Base-by-base conservation (phyloP, 2,329 filamentous ascomycete species). In the Stachybotrys chlorohalonatus region DNA sequence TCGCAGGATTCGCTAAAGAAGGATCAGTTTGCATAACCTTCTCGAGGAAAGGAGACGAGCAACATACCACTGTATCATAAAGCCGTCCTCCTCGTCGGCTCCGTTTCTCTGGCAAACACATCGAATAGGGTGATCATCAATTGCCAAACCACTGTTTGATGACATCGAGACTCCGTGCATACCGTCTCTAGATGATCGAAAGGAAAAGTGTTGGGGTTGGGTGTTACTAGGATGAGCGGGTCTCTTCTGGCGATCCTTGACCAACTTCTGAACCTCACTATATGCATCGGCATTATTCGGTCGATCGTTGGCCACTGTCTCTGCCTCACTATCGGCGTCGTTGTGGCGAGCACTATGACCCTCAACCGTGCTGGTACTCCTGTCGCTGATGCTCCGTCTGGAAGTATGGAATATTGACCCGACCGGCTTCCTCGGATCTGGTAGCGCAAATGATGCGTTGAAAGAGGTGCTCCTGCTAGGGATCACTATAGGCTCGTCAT, bases 401-500 rank as follows among this genome's bases (percentile, higher is more conserved):
- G 74, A 73, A 6, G 68, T 70, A 58, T 77, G 74, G 36, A 78
- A 76, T 24, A 78, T 74, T 48, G 76, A 74, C 1, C 73, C 73
- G 2, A 75, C 72, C 4, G 79, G 76, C 57, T 75, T 77, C 32
- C 73, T 68, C 1, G 80, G 78, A 53, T 82, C 78, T 0, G 80
- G 80, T 7, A 83, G 67, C 2, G 75, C 78, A 64, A 84, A 85
- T 0, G 82, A 85, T 15, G 70, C 63, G 50, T 66, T 67, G 54
- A 85, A 85, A 1, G 70, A 73, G 5, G 73, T 73, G 57, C 76
- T 81, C 48, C 82, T 75, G 64, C 82, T 85, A 32, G 83, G 82
- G 46, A 86, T 82, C 52, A 85, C 76, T 57, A 86, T 85, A 11
- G 81, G 81, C 55, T 86, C 83, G 53, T 86, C 83, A 57, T 86